A percentile compares a stretch with the other conserved stretches of the same genome.
These are phyloP conservation scores for Hirsutella rhossiliensis DNA, from an alignment of 2,329 filamentous ascomycete species.

Conservation along the genomic window DNA sequence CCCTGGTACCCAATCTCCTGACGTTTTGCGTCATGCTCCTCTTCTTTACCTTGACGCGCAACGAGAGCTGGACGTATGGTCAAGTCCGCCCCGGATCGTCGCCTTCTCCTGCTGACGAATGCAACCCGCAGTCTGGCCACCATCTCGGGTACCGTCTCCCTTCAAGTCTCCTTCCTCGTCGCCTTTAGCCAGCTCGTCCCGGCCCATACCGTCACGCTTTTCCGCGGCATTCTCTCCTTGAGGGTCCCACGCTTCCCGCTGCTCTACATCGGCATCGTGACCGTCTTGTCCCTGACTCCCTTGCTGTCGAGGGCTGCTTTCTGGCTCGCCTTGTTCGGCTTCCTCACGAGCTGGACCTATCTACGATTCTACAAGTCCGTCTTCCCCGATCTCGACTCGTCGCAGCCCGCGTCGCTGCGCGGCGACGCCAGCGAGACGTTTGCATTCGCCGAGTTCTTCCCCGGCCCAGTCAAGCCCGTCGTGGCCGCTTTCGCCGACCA, in stretches of 20 bases:
- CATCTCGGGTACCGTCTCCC: constrained; percentile 76
- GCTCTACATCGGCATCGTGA: constrained; percentile 63
- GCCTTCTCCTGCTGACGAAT: background rate
- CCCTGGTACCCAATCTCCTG: constrained; percentile 69
- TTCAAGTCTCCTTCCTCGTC: constrained; percentile 89
- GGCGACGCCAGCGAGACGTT: constrained; percentile 96
- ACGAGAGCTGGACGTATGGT: constrained; percentile 57
- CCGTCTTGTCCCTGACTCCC: constrained; percentile 47
- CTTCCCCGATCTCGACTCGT: constrained; percentile 54
- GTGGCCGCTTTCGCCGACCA: constrained; percentile 62
- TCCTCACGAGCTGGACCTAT: constrained; percentile 87
- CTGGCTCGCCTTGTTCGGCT: constrained; percentile 68
- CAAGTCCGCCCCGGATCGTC: background rate
- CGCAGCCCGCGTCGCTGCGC: constrained; percentile 51
- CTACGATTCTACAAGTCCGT: constrained; percentile 85
- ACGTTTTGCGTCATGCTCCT: constrained; percentile 62
- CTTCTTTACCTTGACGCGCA: constrained; percentile 59
- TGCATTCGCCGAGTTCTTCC: constrained; percentile 92
- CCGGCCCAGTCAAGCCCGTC: constrained; percentile 66
- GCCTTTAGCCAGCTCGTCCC: constrained; percentile 96
- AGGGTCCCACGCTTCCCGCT: constrained; percentile 65
- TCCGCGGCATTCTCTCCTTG: constrained; percentile 78
- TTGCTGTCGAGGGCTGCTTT: constrained; percentile 59
- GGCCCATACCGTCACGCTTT: constrained; percentile 90
- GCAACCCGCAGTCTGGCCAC: constrained; percentile 50